Base-by-base conservation (phyloP, 768 basidiomycete species). In the Russula virescens region DNA sequence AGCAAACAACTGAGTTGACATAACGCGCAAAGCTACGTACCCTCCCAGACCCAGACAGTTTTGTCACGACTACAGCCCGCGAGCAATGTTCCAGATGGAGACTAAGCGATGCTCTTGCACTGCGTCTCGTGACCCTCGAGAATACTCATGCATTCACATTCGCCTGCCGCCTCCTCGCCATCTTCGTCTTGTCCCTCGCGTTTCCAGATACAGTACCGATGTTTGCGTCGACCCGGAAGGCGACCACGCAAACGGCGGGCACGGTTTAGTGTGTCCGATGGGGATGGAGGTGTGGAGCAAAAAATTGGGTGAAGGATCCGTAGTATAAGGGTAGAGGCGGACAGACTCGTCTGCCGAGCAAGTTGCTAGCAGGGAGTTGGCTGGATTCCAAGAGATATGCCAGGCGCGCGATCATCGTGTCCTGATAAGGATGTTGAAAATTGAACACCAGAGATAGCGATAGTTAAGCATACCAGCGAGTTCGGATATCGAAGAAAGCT, bases 1-100 rank as follows among this genome's bases (percentile, higher is more conserved):
- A 67, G 53, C 28, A 35, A 58, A 31, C 3, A 31, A 31, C 8
- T 3, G 26, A 7, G 38, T 19, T 42, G 35, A 35, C 25, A 38
- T 34, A 25, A 46, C 2, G 28, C 35, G 46, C 46, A 38, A 38
- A 34, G 38, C 8, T 55, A 69, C 77, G 69, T 71, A 89, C 95
- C 93, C 81, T 98, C 96, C 96, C 97, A 99, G 40, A 99, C 83
- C 97, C 97, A 98, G 0, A 98, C 94, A 6, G 93, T 92, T 8
- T 98, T 99, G 76, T 98, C 97, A 62, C 97, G 80, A 68, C 91
- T 90, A 71, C 95, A 98, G 64, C 89, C 94, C 10, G 96, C 97
- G n/a, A 99, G 78, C 26, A 97, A 74, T 2, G 81, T 86, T 1
- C 83, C 71, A 25, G 61, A 61, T 19, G 55, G 48, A 13, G 71